phyloP scores from a whole-genome alignment of 2,329 filamentous ascomycete species.

The Aschersonia sp. region DNA sequence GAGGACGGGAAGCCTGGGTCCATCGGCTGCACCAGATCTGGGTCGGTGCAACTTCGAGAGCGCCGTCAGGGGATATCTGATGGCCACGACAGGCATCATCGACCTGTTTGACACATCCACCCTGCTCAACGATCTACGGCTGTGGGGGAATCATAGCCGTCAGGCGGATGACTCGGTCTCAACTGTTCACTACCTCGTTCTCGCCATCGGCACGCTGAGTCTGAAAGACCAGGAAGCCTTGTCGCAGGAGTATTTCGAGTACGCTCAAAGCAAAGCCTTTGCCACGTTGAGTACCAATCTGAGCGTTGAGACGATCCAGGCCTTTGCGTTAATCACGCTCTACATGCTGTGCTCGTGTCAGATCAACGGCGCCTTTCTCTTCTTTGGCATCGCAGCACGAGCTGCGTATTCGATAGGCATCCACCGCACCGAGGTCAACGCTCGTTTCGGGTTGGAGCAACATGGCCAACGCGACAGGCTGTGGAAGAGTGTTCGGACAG shows the following conservation, averaged over 20 bases:
- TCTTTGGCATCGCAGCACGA: constrained; percentile 37
- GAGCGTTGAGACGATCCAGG: constrained; percentile 33
- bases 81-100: constrained; percentile 28
- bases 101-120: constrained; percentile 30
- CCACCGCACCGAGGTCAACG: constrained; percentile 38
- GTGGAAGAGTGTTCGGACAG: constrained; percentile 37
- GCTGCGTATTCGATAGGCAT: constrained; percentile 38
- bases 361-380: constrained; percentile 38
- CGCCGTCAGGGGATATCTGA: constrained; percentile 21
- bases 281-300: constrained; percentile 29
- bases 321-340: constrained; percentile 33
- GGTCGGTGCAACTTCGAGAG: constrained; percentile 10
- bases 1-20: neutral
- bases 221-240: constrained; percentile 19
- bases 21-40: constrained; percentile 12
- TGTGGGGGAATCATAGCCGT: constrained; percentile 23
- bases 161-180: constrained; percentile 22
- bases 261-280: constrained; percentile 30
- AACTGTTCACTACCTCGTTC: constrained; percentile 31
- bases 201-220: constrained; percentile 33
- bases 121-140: constrained; percentile 23
- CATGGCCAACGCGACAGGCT: constrained; percentile 31
- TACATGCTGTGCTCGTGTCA: constrained; percentile 41
- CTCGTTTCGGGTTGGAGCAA: constrained; percentile 28
- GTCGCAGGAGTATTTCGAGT: constrained; percentile 32